phyloP scores from a whole-genome alignment of 768 basidiomycete species.

The Cystofilobasidium macerans region DNA sequence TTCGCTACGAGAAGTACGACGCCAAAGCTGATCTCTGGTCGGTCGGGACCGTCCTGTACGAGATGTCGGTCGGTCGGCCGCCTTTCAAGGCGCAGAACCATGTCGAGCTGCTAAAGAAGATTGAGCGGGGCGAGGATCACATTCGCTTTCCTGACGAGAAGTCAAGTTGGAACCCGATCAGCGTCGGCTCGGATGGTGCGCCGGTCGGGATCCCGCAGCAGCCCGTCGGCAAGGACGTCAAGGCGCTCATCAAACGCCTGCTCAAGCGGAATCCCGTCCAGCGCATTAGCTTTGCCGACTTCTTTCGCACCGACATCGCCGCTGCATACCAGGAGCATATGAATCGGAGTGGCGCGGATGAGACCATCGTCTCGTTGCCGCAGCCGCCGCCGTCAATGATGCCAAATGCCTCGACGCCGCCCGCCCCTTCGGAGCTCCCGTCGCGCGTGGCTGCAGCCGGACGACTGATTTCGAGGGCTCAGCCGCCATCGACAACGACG shows the following conservation, averaged over 20 bases:
- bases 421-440: background rate
- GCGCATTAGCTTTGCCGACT: conserved; percentile 79
- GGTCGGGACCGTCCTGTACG: conserved; percentile 90
- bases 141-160: conserved; percentile 86
- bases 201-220: conserved; percentile 6
- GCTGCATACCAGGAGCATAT: conserved; percentile 29
- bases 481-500: background rate
- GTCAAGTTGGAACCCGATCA: conserved; percentile 33
- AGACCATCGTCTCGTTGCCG: conserved; percentile 21
- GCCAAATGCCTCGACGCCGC: conserved; percentile 13
- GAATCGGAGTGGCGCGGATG: conserved; percentile 23
- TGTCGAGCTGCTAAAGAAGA: conserved; percentile 84
- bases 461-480: background rate
- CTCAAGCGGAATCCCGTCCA: conserved; percentile 74
- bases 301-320: conserved; percentile 62
- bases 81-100: conserved; percentile 95
- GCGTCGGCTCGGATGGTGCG: conserved; percentile 37
- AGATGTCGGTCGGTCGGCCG: conserved; percentile 85
- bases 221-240: conserved; percentile 51
- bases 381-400: conserved; percentile 24
- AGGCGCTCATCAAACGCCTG: conserved; percentile 70
- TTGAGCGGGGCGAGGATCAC: conserved; percentile 70
- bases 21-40: conserved; percentile 98
- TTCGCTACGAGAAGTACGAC: conserved; percentile 93
- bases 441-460: background rate